phyloP scores from a whole-genome alignment of 148 eudicot species.

The Rhododendron henanense region DNA sequence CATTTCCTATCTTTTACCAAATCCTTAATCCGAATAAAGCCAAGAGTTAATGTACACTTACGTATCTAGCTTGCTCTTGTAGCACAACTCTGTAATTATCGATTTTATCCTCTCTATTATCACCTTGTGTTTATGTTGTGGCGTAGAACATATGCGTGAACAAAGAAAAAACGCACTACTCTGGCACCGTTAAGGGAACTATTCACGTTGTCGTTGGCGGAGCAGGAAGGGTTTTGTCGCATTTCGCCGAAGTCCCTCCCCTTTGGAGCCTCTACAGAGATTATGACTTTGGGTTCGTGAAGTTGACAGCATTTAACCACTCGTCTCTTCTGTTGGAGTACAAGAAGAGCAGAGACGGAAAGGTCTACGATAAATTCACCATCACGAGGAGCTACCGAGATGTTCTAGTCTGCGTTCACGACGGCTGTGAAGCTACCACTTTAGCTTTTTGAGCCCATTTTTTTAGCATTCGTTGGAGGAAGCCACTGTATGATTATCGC shows the following conservation, averaged over 20 bases:
- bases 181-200: slow-evolving; percentile 74
- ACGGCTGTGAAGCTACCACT: slow-evolving; percentile 55
- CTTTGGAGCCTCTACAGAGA: slow-evolving; percentile 70
- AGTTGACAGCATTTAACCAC: slow-evolving; percentile 81
- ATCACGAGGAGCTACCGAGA: slow-evolving; percentile 77
- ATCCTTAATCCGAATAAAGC: not conserved
- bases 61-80: not conserved
- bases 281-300: slow-evolving; percentile 67
- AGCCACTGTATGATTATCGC: not conserved
- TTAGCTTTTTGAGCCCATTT: slow-evolving; percentile 31
- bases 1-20: not conserved
- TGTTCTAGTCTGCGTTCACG: slow-evolving; percentile 67
- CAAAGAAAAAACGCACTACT: slow-evolving; percentile 55
- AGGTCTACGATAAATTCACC: slow-evolving; percentile 78
- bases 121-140: not conserved
- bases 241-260: slow-evolving; percentile 45
- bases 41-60: not conserved
- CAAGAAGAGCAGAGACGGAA: slow-evolving; percentile 82
- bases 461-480: not conserved
- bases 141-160: slow-evolving; percentile 65
- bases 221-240: slow-evolving; percentile 65
- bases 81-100: not conserved
- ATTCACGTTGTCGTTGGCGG: slow-evolving; percentile 86
- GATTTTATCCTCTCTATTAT: not conserved
- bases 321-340: slow-evolving; percentile 78